Evolutionary conservation across 768 basidiomycete genomes (phyloP), one percentile per base, ranked within the genome.

Genomic region (Boletus tomentosulus): DNA sequence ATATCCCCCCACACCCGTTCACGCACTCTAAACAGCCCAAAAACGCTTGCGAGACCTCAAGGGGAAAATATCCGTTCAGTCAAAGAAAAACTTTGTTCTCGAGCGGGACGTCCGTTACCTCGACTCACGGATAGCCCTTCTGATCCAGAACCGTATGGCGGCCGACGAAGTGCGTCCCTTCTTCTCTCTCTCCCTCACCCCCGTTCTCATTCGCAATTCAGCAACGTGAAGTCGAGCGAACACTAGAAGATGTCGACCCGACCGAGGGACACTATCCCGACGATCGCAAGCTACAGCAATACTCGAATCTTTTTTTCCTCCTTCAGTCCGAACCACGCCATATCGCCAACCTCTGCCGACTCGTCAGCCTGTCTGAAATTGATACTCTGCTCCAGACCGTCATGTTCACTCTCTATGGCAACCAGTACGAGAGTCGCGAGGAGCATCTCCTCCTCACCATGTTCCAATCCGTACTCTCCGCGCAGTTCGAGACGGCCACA

Each of bases 391-490:
- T 99, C 27, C 97, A 99, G 71, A 99, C 97, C 3, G 97, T 99
- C 72, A 99, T 99, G 97, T 99, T 99, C 75, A 98, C 97, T 16
- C 83, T 99, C 28, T 99, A 98, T 69, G 97, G 97, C 58, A 96
- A 99, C 77, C 96, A 98, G 76, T 96, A 98, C 75, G 94, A 98
- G 76, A 92, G 90, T 68, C 79, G 96, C 63, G 97, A 99, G 74
- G 97, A 99, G 74, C 97, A 99, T 72, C 75, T 99, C 39, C 86
- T 99, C 59, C 80, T 99, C 58, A 98, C 97, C 49, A 99, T 99
- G 97, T 99, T 99, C 75, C 89, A 99, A 77, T 94, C 92, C 63
- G 97, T 99, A 11, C 78, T 99, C 6, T 95, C 96, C 44, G 96
- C 97, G 25, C 97, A 99, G 72, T 99, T 99, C 76, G 97, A 99